phyloP scores from a whole-genome alignment of 805 yeast species.

The Middelhovenomyces tepae region DNA sequence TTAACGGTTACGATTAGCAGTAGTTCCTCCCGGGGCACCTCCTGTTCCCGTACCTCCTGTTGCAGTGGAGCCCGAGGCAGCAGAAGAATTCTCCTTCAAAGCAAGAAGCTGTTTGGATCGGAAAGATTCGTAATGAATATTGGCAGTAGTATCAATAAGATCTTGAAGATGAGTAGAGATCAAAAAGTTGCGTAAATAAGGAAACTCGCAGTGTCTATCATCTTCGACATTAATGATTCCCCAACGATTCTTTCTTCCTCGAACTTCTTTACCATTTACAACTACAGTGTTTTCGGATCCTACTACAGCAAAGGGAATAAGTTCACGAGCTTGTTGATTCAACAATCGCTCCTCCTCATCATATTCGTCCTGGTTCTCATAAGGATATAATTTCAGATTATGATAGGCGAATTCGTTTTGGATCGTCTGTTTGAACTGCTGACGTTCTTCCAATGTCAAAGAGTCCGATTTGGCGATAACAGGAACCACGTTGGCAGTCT shows the following conservation, averaged over 20 bases:
- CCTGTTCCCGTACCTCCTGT: too few relatives aligned
- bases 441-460: constrained; percentile 77
- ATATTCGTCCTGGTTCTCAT: constrained; percentile 42
- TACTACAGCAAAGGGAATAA: constrained; percentile 84
- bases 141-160: constrained; percentile 84
- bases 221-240: constrained; percentile 91
- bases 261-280: constrained; percentile 67
- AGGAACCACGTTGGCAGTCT: constrained; percentile 90
- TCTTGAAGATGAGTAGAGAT: constrained; percentile 95
- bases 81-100: constrained; percentile 77
- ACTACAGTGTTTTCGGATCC: constrained; percentile 79
- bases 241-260: constrained; percentile 92
- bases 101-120: constrained; percentile 91
- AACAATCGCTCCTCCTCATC: constrained; percentile 29
- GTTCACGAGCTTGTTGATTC: constrained; percentile 25
- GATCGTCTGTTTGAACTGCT: constrained; percentile 58
- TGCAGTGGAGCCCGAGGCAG: too few relatives aligned
- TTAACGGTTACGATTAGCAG: too few relatives aligned
- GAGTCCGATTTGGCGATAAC: constrained; percentile 91
- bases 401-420: constrained; percentile 67
- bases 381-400: constrained; percentile 73
- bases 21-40: too few relatives aligned
- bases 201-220: constrained; percentile 91
- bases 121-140: constrained; percentile 83
- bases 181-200: constrained; percentile 84